Conservation (phyloP, 140 eudicot genomes). For the Bidens hawaiensis region DNA sequence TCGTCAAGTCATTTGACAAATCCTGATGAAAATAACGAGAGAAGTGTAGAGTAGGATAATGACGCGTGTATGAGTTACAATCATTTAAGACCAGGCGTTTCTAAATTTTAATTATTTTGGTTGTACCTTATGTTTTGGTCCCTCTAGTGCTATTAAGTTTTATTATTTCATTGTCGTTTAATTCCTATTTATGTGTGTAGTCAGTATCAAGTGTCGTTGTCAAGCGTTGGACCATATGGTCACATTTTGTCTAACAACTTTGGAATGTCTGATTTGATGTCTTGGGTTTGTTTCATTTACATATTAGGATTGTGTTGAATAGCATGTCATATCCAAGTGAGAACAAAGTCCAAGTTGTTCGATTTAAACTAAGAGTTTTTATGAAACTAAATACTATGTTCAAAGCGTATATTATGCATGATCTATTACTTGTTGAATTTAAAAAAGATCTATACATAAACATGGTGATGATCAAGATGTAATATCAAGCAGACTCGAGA, state of each 20-base stretch:
- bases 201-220: slow-evolving; percentile 20
- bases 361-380: no score
- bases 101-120: no score
- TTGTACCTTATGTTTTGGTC: slow-evolving; percentile 1
- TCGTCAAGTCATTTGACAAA: no score
- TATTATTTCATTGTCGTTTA: slow-evolving; percentile 2
- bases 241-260: slow-evolving; percentile 1
- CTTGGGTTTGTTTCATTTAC: neutral
- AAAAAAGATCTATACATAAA: neutral
- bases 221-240: slow-evolving; percentile 22
- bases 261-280: neutral
- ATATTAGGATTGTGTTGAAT: neutral
- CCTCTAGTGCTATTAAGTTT: slow-evolving; percentile 3
- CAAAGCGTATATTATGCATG: no score
- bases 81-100: no score
- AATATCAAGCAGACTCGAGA: neutral
- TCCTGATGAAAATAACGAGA: no score
- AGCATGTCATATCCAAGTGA: neutral
- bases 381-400: no score
- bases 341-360: neutral
- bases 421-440: neutral
- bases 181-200: slow-evolving; percentile 4
- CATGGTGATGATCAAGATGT: neutral
- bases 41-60: no score
- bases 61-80: no score